Evolutionary conservation across 2,329 filamentous ascomycete genomes (phyloP).

Genomic region (Fusarium sp.): DNA sequence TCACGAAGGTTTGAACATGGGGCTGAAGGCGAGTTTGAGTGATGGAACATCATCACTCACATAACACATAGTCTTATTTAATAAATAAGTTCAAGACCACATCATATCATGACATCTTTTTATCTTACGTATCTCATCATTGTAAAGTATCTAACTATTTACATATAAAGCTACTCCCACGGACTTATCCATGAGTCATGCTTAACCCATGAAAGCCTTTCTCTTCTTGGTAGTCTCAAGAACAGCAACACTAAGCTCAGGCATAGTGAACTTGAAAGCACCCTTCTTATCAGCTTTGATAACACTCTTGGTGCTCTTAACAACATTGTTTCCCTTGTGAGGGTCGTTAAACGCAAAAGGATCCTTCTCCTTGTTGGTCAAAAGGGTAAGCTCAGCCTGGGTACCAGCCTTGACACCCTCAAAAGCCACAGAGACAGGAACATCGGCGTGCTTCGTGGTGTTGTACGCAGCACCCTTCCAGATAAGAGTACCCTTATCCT

Average conservation of each 20-base stretch:
- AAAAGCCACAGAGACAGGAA: constrained; percentile 60
- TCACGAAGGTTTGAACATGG: not conserved
- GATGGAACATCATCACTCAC: not conserved
- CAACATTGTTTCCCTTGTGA: constrained; percentile 59
- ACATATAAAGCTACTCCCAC: rapidly evolving
- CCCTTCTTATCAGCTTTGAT: constrained; percentile 59
- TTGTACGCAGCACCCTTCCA: constrained; percentile 67
- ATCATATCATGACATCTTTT: rapidly evolving
- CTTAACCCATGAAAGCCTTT: constrained; percentile 7
- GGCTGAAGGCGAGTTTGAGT: not conserved
- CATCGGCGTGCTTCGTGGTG: constrained; percentile 56
- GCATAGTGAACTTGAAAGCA: constrained; percentile 63
- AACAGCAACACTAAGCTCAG: constrained; percentile 66
- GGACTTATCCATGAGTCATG: rapidly evolving
- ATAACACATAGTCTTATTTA: not conserved
- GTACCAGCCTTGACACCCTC: constrained; percentile 55
- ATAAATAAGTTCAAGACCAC: not conserved
- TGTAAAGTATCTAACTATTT: not conserved
- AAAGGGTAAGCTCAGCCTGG: constrained; percentile 56
- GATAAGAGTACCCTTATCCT: constrained; percentile 54
- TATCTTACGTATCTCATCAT: not conserved
- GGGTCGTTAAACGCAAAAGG: constrained; percentile 59
- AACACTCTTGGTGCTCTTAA: constrained; percentile 54
- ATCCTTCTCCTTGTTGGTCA: constrained; percentile 55
- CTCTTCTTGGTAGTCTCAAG: constrained; percentile 55